Percentiles rank a stretch among this genome's conserved stretches.
These are phyloP conservation scores for Carallia pectinifolia DNA, from an alignment of 345 rosid species.

Conservation along the genomic window DNA sequence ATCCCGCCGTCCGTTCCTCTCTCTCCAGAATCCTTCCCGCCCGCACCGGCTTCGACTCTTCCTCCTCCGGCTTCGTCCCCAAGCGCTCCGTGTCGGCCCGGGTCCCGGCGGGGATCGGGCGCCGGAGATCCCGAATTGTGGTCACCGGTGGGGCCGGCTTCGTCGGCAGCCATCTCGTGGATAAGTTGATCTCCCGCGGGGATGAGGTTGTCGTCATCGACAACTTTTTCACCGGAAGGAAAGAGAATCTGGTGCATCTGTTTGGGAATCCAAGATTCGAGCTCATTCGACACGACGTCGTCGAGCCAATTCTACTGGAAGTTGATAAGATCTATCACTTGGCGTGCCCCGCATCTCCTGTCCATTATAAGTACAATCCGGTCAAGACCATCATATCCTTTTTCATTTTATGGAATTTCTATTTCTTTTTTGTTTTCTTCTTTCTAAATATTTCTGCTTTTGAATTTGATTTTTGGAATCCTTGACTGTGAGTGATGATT, in stretches of 20 bases:
- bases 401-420: background rate
- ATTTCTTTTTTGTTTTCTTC: background rate
- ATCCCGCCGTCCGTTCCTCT: conserved; percentile 29
- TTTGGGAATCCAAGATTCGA: conserved; percentile 85
- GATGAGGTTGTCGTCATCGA: conserved; percentile 94
- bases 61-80: background rate
- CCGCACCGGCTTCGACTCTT: background rate
- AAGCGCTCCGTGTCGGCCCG: conserved; percentile 39
- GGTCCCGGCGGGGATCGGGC: conserved; percentile 69
- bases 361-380: conserved; percentile 90
- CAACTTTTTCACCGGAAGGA: conserved; percentile 93
- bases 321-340: conserved; percentile 98
- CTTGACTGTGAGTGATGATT: background rate
- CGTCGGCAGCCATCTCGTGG: conserved; percentile 96
- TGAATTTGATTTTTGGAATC: conserved; percentile 32
- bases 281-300: conserved; percentile 92
- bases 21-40: conserved; percentile 28
- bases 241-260: conserved; percentile 78
- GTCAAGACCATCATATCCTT: conserved; percentile 79
- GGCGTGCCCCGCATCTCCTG: conserved; percentile 98
- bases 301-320: conserved; percentile 90
- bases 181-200: conserved; percentile 83
- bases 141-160: conserved; percentile 98
- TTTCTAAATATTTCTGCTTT: background rate
- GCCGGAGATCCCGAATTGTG: conserved; percentile 69